phyloP scores from a whole-genome alignment of 2,329 filamentous ascomycete genomes.

The Botrytis porri region DNA sequence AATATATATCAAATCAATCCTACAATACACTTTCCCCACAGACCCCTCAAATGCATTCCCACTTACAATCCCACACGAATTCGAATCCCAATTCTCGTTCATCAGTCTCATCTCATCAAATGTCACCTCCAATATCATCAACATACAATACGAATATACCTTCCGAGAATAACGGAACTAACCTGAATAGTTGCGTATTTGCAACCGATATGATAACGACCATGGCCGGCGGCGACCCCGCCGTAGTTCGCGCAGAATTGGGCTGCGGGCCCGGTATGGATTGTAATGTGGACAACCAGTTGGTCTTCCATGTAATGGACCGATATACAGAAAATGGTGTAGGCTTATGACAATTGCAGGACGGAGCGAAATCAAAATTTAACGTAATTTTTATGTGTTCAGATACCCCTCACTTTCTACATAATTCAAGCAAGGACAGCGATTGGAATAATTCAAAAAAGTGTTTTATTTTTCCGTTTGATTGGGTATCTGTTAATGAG shows the following conservation, averaged over 20 bases:
- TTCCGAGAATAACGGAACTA: slow-evolving; percentile 8
- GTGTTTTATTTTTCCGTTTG: background rate
- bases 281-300: slow-evolving; percentile 44
- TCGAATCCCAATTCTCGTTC: background rate
- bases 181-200: slow-evolving; percentile 39
- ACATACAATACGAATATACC: background rate
- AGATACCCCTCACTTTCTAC: slow-evolving; percentile 6
- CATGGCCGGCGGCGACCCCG: slow-evolving; percentile 41
- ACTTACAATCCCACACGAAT: background rate
- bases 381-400: background rate
- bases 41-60: slow-evolving; percentile 9
- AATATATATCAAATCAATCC: slow-evolving; percentile 13
- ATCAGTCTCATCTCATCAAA: slow-evolving; percentile 21
- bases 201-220: slow-evolving; percentile 46
- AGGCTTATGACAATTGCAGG: slow-evolving; percentile 26
- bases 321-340: slow-evolving; percentile 38
- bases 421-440: background rate
- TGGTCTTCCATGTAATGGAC: slow-evolving; percentile 46
- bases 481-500: background rate
- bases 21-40: slow-evolving; percentile 10
- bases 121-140: slow-evolving; percentile 18
- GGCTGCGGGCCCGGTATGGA: slow-evolving; percentile 42
- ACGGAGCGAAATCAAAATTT: background rate
- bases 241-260: slow-evolving; percentile 41
- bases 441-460: background rate